Conservation (phyloP, 768 basidiomycete species). For the Boletus sensibilis region DNA sequence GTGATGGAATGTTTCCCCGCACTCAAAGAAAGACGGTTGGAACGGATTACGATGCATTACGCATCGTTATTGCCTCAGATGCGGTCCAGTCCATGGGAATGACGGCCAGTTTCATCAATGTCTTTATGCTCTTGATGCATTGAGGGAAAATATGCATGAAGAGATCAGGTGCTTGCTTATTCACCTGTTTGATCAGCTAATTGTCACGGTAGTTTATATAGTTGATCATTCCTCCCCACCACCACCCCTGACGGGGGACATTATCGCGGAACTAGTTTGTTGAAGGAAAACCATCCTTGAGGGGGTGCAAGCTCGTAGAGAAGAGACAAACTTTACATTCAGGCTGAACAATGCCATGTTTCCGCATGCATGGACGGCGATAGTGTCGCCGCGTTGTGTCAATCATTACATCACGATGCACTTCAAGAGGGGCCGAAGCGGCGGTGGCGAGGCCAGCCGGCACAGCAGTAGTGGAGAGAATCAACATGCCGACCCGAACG, state of each 20-base stretch:
- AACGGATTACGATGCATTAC: background rate
- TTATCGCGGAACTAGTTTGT: background rate
- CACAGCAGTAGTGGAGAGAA: background rate
- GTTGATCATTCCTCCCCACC: background rate
- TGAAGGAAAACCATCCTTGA: background rate
- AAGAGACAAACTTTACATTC: background rate
- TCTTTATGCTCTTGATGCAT: too few species aligned
- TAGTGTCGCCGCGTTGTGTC: background rate
- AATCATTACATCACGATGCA: background rate
- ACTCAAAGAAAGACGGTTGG: background rate
- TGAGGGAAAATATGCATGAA: too few species aligned
- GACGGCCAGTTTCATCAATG: background rate
- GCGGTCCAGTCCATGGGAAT: background rate
- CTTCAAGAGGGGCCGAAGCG: conserved; percentile 1
- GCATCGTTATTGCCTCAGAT: background rate
- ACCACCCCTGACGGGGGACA: background rate
- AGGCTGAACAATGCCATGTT: background rate
- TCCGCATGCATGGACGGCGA: background rate
- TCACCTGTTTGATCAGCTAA: too few species aligned
- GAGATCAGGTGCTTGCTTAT: too few species aligned
- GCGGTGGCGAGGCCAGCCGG: background rate
- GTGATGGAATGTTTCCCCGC: background rate
- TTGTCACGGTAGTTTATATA: background rate
- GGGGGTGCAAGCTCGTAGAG: too few species aligned
- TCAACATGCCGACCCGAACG: background rate